A percentile compares a stretch with the other conserved stretches of the same genome.
Evolutionary conservation across 805 yeast genomes (phyloP).

Genomic region (Wickerhamiella bombiphila): DNA sequence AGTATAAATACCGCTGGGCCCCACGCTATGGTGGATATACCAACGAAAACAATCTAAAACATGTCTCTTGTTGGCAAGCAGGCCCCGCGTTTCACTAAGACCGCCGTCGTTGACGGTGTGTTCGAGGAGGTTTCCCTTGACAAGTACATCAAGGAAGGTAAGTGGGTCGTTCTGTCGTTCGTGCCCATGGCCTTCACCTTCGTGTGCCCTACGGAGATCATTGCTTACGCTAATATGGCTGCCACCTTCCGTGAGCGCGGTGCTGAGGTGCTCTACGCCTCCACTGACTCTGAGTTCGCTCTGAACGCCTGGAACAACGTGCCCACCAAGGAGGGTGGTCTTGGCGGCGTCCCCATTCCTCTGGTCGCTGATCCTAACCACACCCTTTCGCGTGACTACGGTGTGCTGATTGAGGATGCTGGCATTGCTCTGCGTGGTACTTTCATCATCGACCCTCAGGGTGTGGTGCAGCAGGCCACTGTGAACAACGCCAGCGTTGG

Average conservation of each 20-base stretch:
- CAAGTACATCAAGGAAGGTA: slow-evolving; percentile 67
- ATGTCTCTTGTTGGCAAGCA: slow-evolving; percentile 62
- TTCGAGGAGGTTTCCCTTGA: slow-evolving; percentile 93
- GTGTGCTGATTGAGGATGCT: slow-evolving; percentile 90
- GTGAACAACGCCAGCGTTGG: slow-evolving; percentile 99
- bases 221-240: slow-evolving; percentile 94
- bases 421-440: slow-evolving; percentile 97
- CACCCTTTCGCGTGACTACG: slow-evolving; percentile 86
- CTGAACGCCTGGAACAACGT: slow-evolving; percentile 97
- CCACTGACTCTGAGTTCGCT: slow-evolving; percentile 97
- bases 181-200: slow-evolving; percentile 99
- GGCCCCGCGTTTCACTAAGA: slow-evolving; percentile 92
- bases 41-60: neutral
- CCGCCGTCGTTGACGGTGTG: slow-evolving; percentile 93
- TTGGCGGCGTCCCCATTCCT: slow-evolving; percentile 90
- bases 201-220: slow-evolving; percentile 98
- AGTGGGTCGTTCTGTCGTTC: slow-evolving; percentile 94
- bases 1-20: too few species aligned
- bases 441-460: slow-evolving; percentile 94
- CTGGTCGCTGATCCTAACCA: slow-evolving; percentile 95
- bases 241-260: slow-evolving; percentile 77
- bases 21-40: too few species aligned
- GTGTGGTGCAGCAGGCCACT: slow-evolving; percentile 88
- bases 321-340: slow-evolving; percentile 94
- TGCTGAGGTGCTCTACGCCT: slow-evolving; percentile 83